Base-by-base conservation (phyloP, 257 asterid genomes). In the Penstemon newberryi region DNA sequence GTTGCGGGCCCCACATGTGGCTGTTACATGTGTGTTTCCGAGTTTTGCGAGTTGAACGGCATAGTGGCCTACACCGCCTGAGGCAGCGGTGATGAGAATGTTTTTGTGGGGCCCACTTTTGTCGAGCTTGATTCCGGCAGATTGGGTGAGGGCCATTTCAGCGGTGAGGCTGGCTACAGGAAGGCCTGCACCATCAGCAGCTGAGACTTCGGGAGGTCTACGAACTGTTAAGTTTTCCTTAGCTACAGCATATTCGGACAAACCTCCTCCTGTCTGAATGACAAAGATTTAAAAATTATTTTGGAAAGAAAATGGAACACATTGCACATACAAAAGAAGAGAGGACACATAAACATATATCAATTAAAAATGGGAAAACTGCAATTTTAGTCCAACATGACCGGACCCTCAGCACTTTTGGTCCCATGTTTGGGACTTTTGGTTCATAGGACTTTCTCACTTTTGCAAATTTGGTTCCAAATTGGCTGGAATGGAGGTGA, bases 11-110 rank as follows among this genome's bases (percentile, higher is more conserved):
- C 94, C 96, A 47, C 94, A 89, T 0, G 94, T 86, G 9, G 86
- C 95, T 0, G 89, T 83, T 37, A 89, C 87, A 3, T 89, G 91
- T 3, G 82, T 45, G 45, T 89, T 89, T 7, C 85, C 89, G 8
- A 84, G 80, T 73, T 89, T 89, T 10, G 96, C 96, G 3, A 89
- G 83, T 46, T 89, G 96, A 45, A 89, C 88, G 1, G 88, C 94
- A 4, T 83, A 81, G 36, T 76, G 88, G 4, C 96, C 91, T 1
- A 89, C 94, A 1, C 96, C 96, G 6, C 94, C 94, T 0, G 89
- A 82, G 51, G 91, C 89, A 4, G 91, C 91, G 0, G 94, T 86
- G 63, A 86, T 12, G 10, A 86, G 91, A 47, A 84, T 73, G 78
- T 89, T 86, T 40, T 82, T 84, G 56, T 39, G 78, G n/a, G 94